Percentiles rank a stretch among this genome's conserved stretches.
phyloP scores from a whole-genome alignment of 176 grass and related monocot genomes.

The Guadua angustifolia region DNA sequence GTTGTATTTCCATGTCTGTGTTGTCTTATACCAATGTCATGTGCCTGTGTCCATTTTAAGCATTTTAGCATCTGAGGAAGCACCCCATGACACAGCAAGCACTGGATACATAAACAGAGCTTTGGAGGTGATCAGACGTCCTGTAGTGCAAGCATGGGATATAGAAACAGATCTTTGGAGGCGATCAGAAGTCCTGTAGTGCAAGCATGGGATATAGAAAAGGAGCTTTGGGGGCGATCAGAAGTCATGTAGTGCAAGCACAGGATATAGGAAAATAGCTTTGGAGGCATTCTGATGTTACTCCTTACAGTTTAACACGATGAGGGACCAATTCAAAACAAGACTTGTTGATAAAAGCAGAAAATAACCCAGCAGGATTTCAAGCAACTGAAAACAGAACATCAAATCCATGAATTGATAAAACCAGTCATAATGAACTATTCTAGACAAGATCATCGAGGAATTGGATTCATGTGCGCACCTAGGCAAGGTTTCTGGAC shows the following conservation, averaged over 20 bases:
- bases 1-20: not conserved
- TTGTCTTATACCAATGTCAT: not conserved
- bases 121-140: not conserved
- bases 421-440: too few relatives aligned
- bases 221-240: not conserved
- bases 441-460: too few relatives aligned
- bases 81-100: not conserved
- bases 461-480: too few relatives aligned
- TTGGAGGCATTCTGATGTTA: not conserved
- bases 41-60: not conserved
- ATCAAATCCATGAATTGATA: too few relatives aligned
- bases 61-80: not conserved
- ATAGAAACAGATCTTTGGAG: not conserved
- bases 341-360: not conserved
- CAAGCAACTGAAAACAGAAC: too few relatives aligned
- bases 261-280: not conserved
- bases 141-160: not conserved
- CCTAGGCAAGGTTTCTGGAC: too few relatives aligned
- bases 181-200: not conserved
- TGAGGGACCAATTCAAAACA: not conserved
- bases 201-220: not conserved
- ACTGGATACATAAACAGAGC: not conserved
- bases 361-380: not conserved
- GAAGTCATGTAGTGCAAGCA: not conserved
- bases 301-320: not conserved